Evolutionary conservation across 441 rosid genomes (phyloP).

Genomic region (Pelargonium myrrhifolium): DNA sequence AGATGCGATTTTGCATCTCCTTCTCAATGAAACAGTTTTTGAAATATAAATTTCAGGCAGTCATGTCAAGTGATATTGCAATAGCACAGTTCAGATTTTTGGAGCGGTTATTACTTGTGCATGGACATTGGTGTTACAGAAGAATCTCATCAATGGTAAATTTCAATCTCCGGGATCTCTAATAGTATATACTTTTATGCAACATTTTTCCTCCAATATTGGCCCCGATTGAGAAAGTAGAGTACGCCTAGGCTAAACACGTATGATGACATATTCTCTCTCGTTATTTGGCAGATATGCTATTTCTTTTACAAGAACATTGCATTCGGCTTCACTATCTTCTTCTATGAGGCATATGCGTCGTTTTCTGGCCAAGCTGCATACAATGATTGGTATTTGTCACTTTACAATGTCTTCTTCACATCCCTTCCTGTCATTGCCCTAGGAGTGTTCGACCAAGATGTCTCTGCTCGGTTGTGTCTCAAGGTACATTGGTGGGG

Average conservation of each 20-base stretch:
- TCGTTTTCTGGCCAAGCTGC: conserved; percentile 83
- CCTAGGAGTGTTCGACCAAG: conserved; percentile 89
- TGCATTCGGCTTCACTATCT: conserved; percentile 75
- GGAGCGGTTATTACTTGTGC: conserved; percentile 81
- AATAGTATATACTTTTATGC: not conserved
- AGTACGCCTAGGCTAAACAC: too few relatives aligned
- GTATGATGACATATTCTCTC: not conserved
- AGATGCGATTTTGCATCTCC: not conserved
- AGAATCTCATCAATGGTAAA: conserved; percentile 88
- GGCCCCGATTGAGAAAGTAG: not conserved
- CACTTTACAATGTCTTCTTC: conserved; percentile 84
- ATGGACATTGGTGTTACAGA: conserved; percentile 96
- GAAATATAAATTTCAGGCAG: conserved; percentile 47
- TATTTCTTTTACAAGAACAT: conserved; percentile 98
- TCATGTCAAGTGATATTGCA: conserved; percentile 91
- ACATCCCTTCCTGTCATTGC: conserved; percentile 96
- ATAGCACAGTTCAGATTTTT: conserved; percentile 79
- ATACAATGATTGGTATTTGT: conserved; percentile 80
- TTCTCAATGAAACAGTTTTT: not conserved
- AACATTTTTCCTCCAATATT: too few relatives aligned
- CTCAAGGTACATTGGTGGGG: conserved; percentile 40
- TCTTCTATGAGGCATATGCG: conserved; percentile 77
- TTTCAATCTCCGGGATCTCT: not conserved
- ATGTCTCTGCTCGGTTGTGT: conserved; percentile 62
- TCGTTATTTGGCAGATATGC: conserved; percentile 55